Evolutionary conservation across 2,329 filamentous ascomycete species (phyloP), one percentile per base, ranked within the genome.

Genomic region (Phaeosphaeria sp.): DNA sequence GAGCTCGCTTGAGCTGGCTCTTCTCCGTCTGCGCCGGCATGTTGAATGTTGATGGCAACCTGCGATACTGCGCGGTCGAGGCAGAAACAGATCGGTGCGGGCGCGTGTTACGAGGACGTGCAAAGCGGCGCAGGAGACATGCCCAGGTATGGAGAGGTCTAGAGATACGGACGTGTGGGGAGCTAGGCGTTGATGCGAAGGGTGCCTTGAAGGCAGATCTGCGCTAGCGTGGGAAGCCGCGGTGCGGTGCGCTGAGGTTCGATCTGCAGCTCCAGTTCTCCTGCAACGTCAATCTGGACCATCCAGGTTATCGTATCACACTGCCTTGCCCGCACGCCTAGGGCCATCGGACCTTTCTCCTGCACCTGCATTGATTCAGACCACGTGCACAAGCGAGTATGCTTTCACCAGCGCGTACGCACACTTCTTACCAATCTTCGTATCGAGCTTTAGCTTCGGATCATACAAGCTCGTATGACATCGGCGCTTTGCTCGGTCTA

Each of bases 1-100:
- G 86, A 68, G 82, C 86, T 74, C 92, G 89, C 83, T 96, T 96
- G 81, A 95, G 87, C 80, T 91, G 90, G 82, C 89, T 93, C 82
- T 91, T 91, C 79, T 95, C 90, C 65, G 66, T 64, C 47, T 79
- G 77, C 78, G 87, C 83, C 78, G 86, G 80, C 86, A 88, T 88
- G 55, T 43, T 60, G 60, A 53, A 39, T 39, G 15, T 39, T 17
- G 36, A 39, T n/a, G 36, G 36, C 36, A 39, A 39, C 36, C 36
- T 53, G 54, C 25, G 24, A 59, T 44, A 57, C 44, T 13, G 39
- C 55, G 60, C 48, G 63, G 63, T 62, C 58, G 57, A 60, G 60
- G 53, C 62, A 52, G 60, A 60, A 61, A 47, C 45, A 46, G 56
- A 61, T 66, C 62, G 64, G 56, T 68, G 66, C 63, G 53, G 65